These are phyloP conservation scores for Nothophaeocryptopus gaeumannii DNA, from an alignment of 2,329 filamentous ascomycete species.

Conservation along the genomic window DNA sequence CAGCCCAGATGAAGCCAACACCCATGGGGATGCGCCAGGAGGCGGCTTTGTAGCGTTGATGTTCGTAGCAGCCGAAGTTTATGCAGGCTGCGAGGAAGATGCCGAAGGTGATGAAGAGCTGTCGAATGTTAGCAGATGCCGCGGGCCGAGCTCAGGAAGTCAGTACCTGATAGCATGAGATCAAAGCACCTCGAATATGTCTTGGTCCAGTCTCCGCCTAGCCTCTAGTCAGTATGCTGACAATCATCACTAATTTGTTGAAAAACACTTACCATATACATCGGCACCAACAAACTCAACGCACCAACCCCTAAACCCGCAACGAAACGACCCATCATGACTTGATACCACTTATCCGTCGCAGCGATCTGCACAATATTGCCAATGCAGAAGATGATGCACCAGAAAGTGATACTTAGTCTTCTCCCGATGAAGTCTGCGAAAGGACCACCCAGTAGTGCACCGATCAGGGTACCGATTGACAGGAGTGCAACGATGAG, in stretches of 20 bases:
- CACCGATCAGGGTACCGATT: slow-evolving; percentile 59
- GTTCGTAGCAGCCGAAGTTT: slow-evolving; percentile 59
- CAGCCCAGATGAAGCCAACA: slow-evolving; percentile 56
- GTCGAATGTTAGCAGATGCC: neutral
- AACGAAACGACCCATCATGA: slow-evolving; percentile 62
- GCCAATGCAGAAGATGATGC: slow-evolving; percentile 62
- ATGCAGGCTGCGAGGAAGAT: slow-evolving; percentile 52
- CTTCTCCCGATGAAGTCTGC: slow-evolving; percentile 62
- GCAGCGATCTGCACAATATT: slow-evolving; percentile 65
- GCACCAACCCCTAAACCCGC: slow-evolving; percentile 64
- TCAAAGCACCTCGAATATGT: slow-evolving; percentile 61
- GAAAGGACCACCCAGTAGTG: slow-evolving; percentile 56
- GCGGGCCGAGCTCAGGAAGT: neutral
- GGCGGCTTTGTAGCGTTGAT: slow-evolving; percentile 40
- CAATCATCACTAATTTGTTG: neutral
- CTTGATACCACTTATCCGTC: slow-evolving; percentile 57
- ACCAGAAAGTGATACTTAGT: slow-evolving; percentile 58
- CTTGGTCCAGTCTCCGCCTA: slow-evolving; percentile 65
- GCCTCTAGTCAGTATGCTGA: neutral
- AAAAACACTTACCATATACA: slow-evolving; percentile 47
- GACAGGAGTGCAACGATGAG: slow-evolving; percentile 59
- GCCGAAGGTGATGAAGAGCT: slow-evolving; percentile 67
- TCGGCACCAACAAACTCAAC: slow-evolving; percentile 61
- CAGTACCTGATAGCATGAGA: slow-evolving; percentile 56
- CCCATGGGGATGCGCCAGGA: slow-evolving; percentile 65